phyloP scores from a whole-genome alignment of 768 basidiomycete genomes.

The Strobilomyces confusus region DNA sequence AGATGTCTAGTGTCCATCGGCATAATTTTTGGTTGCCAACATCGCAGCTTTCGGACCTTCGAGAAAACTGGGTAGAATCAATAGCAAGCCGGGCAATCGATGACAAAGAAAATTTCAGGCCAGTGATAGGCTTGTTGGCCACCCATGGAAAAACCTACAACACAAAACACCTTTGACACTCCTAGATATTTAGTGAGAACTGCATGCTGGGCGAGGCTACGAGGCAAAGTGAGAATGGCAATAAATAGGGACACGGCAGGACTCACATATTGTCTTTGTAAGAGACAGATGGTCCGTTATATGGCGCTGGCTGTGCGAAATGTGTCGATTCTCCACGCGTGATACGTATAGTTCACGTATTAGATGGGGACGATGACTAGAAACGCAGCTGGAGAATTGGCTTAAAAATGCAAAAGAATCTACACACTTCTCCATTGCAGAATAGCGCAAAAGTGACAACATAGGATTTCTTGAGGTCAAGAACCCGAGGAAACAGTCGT shows the following conservation, averaged over 20 bases:
- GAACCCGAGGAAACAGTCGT: too few species aligned
- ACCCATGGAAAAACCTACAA: constrained; percentile 58
- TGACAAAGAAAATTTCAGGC: constrained; percentile 37
- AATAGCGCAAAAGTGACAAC: too few species aligned
- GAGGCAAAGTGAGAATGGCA: background rate
- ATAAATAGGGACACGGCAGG: background rate
- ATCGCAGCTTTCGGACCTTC: constrained; percentile 59
- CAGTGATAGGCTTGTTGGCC: constrained; percentile 58
- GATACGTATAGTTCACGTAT: too few species aligned
- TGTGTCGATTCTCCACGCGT: too few species aligned
- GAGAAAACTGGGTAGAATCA: constrained; percentile 43
- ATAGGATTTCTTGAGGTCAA: too few species aligned
- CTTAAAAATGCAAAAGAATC: background rate
- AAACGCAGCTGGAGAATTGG: background rate
- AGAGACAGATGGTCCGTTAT: constrained; percentile 52
- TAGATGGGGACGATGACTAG: constrained; percentile 61
- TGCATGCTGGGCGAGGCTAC: constrained; percentile 50
- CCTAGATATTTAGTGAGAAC: constrained; percentile 38
- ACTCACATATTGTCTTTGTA: constrained; percentile 57
- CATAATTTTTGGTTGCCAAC: constrained; percentile 50
- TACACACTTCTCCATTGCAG: too few species aligned
- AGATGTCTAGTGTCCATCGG: constrained; percentile 48
- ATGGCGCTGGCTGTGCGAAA: constrained; percentile 42
- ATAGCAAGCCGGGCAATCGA: background rate
- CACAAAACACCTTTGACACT: constrained; percentile 16